Evolutionary conservation across 768 basidiomycete species (phyloP), one percentile per base, ranked within the genome.

Genomic region (Mycena metata): DNA sequence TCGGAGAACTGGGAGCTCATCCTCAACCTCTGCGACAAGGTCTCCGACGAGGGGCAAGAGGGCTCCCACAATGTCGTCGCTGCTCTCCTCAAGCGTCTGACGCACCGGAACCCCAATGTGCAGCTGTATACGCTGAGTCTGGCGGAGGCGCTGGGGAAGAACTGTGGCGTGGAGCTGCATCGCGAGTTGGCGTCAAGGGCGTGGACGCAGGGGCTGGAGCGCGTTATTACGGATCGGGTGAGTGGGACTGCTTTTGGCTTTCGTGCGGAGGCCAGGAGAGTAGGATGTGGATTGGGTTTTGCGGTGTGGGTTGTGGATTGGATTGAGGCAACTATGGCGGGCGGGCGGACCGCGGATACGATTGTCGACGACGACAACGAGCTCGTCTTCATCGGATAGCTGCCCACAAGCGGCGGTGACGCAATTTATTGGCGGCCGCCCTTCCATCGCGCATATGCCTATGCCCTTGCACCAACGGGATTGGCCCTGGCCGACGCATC

Each of bases 1-100:
- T 85, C 86, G 62, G 97, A 98, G 82, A 94, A 98, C 79, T 99
- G 98, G 98, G 96, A 96, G 77, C 84, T 96, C 66, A 95, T 96
- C 69, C 77, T 98, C 55, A 95, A 93, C 73, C 80, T 99, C n/a
- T 98, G 96, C 73, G 98, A 99, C 83, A 98, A 98, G 80, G 96
- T 99, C 8, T 84, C 86, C 35, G 96, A 96, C 15, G 97, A 99
- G 70, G 92, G 94, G 2, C 89, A 56, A n/a, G n/a, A n/a, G 80
- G 98, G 97, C 13, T 95, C 97, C 11, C 92, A 92, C 60, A 89
- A 92, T 73, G 94, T 94, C 63, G 87, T 96, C 67, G 90, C 91
- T 15, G 88, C 97, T 0, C 76, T 98, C 36, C 85, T 96, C 74
- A 98, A 96, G 79, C 94, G 98, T 6, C 85, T 99, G 2, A 86